phyloP scores from a whole-genome alignment of 1,284 basidiomycete genomes.

The Meripilus lineatus region DNA sequence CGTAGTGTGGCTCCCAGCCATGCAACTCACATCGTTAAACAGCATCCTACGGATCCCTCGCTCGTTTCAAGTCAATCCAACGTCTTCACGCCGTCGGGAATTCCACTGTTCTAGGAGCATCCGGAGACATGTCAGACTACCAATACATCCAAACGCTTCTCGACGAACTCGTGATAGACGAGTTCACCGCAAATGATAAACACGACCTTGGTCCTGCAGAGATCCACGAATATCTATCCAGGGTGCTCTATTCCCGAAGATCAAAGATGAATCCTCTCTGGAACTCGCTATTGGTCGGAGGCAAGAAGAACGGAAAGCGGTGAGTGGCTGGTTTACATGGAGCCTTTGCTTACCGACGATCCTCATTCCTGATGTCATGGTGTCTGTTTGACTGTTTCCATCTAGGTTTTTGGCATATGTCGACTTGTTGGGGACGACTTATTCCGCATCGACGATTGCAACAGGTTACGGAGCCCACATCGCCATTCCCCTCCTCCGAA shows the following conservation, averaged over 20 bases:
- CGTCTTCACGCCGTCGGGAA: slow-evolving; percentile 83
- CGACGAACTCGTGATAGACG: slow-evolving; percentile 71
- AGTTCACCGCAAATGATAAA: slow-evolving; percentile 79
- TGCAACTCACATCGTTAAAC: neutral
- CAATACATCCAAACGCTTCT: slow-evolving; percentile 86
- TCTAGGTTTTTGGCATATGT: slow-evolving; percentile 89
- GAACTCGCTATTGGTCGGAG: slow-evolving; percentile 96
- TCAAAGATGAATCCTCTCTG: slow-evolving; percentile 92
- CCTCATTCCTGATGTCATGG: neutral
- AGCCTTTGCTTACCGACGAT: neutral
- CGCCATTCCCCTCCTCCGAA: slow-evolving; percentile 88
- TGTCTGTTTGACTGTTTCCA: neutral
- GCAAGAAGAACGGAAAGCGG: slow-evolving; percentile 78
- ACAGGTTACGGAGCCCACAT: slow-evolving; percentile 97
- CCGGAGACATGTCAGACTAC: slow-evolving; percentile 98
- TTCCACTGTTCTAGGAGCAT: slow-evolving; percentile 86
- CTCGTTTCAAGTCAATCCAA: slow-evolving; percentile 93
- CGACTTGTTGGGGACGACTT: slow-evolving; percentile 96
- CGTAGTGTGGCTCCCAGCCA: neutral
- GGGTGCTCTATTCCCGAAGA: slow-evolving; percentile 88
- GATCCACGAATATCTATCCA: slow-evolving; percentile 90
- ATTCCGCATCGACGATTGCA: slow-evolving; percentile 90
- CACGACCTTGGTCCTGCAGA: slow-evolving; percentile 85
- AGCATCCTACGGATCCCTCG: slow-evolving; percentile 98
- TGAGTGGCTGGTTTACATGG: slow-evolving; percentile 26